Base-by-base conservation (phyloP, 75 land plant genomes). In the Selaginella tamariscina region DNA sequence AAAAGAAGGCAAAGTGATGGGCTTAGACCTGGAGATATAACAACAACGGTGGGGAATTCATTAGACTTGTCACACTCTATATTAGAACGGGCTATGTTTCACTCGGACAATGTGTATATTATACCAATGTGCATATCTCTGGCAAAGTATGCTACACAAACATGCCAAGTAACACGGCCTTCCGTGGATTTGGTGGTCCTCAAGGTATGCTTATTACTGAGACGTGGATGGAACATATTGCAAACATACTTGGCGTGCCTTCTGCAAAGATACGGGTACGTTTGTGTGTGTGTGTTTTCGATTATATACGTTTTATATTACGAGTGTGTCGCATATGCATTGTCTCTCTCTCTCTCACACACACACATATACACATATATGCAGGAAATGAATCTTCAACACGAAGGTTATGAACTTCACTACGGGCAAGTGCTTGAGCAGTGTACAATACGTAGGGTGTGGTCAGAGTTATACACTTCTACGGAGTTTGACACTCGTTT, bases 141-240 rank as follows among this genome's bases (percentile, higher is more conserved):
- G 98, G 98, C n/a, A 83, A 68, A 32, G 96, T 87, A 31, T 94
- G 98, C 60, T 85, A 71, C 72, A 89, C 98, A 27, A 87, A 94
- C 78, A 68, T 78, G 24, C 85, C 98, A 2, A 94, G 91, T 76
- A 83, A 94, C 70, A 94, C 98, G 20, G 98, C 98, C 2, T 94
- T 89, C 66, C 83, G 98, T 32, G 98, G 98, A 29, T 94, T 94
- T 79, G 98, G 98, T 54, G 98, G 86, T 20, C 98, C 98, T 62
- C 98, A 94, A 69, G 98, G 98, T 26, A 94, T 94, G 98, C 72
- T 94, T 32, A 74, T 94, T 65, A 70, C 84, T 33, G 98, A 94
- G 74, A 87, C 86, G 65, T 94, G 98, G 98, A 87, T 94, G 49
- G 96, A 94, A 68, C 72, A 82, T 22, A 78, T 94, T 69, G 84